phyloP scores from a whole-genome alignment of 2,329 filamentous ascomycete species.

The Cercospora sp. region DNA sequence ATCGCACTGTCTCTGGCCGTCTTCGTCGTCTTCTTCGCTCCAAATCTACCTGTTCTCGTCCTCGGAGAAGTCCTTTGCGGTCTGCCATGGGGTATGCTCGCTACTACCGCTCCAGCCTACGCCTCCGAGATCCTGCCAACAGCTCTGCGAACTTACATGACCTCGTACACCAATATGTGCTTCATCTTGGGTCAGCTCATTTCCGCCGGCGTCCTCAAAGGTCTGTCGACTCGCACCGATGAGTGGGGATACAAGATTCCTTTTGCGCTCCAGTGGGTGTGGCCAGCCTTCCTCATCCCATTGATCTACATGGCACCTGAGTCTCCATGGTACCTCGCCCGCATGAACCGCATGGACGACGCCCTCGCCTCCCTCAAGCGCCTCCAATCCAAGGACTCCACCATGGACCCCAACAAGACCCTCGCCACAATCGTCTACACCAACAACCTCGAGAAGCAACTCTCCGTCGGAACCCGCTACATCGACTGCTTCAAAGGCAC shows the following conservation, averaged over 20 bases:
- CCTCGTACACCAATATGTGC: slow-evolving; percentile 61
- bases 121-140: slow-evolving; percentile 65
- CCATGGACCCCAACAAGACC: slow-evolving; percentile 25
- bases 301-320: slow-evolving; percentile 32
- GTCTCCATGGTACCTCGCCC: slow-evolving; percentile 25
- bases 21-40: slow-evolving; percentile 45
- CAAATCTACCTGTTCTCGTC: slow-evolving; percentile 32
- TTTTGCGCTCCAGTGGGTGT: slow-evolving; percentile 49
- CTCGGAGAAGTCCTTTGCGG: slow-evolving; percentile 46
- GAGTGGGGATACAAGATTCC: slow-evolving; percentile 45
- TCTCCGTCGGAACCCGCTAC: slow-evolving; percentile 32
- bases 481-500: slow-evolving; percentile 41
- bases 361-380: neutral
- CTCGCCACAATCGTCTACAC: slow-evolving; percentile 31
- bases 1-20: slow-evolving; percentile 57
- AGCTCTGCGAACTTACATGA: slow-evolving; percentile 59
- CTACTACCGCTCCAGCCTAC: slow-evolving; percentile 50
- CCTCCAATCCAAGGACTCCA: slow-evolving; percentile 20
- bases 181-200: slow-evolving; percentile 63
- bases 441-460: slow-evolving; percentile 35
- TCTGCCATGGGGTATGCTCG: slow-evolving; percentile 23
- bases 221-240: slow-evolving; percentile 24
- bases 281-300: slow-evolving; percentile 37
- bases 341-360: neutral
- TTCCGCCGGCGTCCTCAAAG: slow-evolving; percentile 41